Evolutionary conservation across 345 rosid genomes (phyloP).

Genomic region (Reutealis trisperma): DNA sequence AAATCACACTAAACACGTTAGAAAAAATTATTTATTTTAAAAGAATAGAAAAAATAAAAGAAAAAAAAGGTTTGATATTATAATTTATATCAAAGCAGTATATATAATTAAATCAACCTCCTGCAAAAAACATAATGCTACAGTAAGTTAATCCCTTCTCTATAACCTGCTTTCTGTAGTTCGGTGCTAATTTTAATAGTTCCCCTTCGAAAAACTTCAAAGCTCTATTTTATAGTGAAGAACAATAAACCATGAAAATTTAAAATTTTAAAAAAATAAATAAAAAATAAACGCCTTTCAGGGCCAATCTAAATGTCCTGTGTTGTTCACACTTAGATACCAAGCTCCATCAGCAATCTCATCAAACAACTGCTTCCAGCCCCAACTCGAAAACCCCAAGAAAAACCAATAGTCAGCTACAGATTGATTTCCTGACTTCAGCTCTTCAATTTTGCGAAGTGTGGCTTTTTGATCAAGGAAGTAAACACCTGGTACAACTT

Average conservation of each 20-base stretch:
- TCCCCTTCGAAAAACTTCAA: neutral
- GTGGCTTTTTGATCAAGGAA: constrained; percentile 68
- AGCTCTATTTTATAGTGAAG: neutral
- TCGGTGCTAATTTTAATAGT: neutral
- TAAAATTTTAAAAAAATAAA: no score
- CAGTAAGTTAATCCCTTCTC: neutral
- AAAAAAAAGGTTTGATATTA: no score
- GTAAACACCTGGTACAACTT: constrained; percentile 65
- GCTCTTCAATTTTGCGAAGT: constrained; percentile 42
- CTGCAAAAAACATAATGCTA: neutral
- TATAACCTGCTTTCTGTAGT: neutral
- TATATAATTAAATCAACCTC: no score
- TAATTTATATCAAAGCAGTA: no score
- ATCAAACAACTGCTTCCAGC: constrained; percentile 66
- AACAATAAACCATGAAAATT: neutral
- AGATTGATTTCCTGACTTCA: constrained; percentile 48
- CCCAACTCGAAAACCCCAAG: constrained; percentile 84
- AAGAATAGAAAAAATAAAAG: no score
- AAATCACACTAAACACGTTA: no score
- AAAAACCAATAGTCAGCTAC: constrained; percentile 79
- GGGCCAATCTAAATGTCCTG: constrained; percentile 58
- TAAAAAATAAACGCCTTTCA: neutral
- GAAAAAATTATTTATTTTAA: no score
- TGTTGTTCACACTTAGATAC: constrained; percentile 41
- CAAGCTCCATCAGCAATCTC: constrained; percentile 80